Evolutionary conservation across 164 flowering plant genomes (phyloP), one percentile per base, ranked within the genome.

Genomic region (Euptelea pleiosperma): DNA sequence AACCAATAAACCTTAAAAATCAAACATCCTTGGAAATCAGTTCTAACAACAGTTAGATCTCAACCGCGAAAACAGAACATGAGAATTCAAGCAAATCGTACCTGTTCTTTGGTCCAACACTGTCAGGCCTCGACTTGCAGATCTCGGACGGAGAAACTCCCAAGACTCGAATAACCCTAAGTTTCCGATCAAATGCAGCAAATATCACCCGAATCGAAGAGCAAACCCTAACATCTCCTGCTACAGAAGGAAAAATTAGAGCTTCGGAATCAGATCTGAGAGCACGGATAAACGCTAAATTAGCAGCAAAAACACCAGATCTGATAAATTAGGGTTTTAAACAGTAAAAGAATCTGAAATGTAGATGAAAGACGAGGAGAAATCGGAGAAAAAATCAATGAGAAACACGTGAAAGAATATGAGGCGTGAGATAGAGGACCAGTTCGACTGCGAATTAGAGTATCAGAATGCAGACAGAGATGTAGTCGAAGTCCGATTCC

Each of bases 111-210:
- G 33, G 24, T 8, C 14, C 52, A 34, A 58, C 30, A 46, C 45
- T 58, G 28, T 19, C 18, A 31, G 31, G 29, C 29, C 61, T 33
- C 21, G 11, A 21, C 10, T 36, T 6, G 33, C 39, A 58, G 31
- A 58, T 57, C 51, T 57, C 57, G 29, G 14, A 31, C 24, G 24
- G 44, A 47, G 7, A 10, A 60, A 31, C 4, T 40, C 5, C 28
- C 28, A 57, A 43, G 8, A 16, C 26, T 54, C 10, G n/a, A n/a
- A n/a, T n/a, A 37, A 35, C 54, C 62, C 34, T 15, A 59, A 57
- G 15, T 49, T 35, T 26, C 29, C 29, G 8, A 15, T 29, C 19
- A 46, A 14, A 36, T 6, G 1, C 41, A 34, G 14, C 28, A 50
- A n/a, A 5, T 50, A 7, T 8, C 33, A 21, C 56, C 19, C 24